Percentiles rank a stretch among this genome's conserved stretches.
Conservation (phyloP, 352 stramenopile genomes). For the Globisporangium lucens region DNA sequence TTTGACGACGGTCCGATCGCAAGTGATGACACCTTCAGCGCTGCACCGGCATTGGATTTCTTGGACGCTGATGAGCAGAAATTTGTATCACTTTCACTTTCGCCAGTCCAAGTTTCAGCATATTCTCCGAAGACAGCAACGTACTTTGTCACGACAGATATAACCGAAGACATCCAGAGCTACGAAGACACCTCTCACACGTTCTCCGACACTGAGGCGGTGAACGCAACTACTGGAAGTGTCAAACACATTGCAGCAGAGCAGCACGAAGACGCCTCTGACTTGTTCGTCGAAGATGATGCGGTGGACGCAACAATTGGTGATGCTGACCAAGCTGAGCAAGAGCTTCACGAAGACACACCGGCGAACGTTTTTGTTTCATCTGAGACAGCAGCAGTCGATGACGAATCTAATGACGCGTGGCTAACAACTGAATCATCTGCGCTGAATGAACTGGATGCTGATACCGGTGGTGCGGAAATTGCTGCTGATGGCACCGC, state of each 20-base stretch:
- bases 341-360: neutral
- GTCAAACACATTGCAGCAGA: neutral
- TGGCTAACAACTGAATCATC: conserved; percentile 7
- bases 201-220: neutral
- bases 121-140: conserved; percentile 8
- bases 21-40: neutral
- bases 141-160: conserved; percentile 30
- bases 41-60: conserved; percentile 2
- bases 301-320: neutral
- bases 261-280: neutral
- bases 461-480: neutral
- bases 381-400: neutral
- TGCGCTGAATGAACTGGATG: neutral
- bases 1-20: conserved; percentile 9
- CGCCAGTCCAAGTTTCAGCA: neutral
- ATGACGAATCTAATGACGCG: conserved; percentile 6
- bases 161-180: conserved; percentile 50
- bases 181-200: conserved; percentile 7
- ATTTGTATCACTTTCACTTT: neutral
- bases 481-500: neutral
- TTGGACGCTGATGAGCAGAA: neutral
- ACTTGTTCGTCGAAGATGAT: neutral
- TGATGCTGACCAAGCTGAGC: neutral
- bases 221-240: neutral
- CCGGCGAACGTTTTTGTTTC: neutral